These are phyloP conservation scores for Mycena epipterygia DNA, from an alignment of 768 basidiomycete genomes.

Conservation along the genomic window DNA sequence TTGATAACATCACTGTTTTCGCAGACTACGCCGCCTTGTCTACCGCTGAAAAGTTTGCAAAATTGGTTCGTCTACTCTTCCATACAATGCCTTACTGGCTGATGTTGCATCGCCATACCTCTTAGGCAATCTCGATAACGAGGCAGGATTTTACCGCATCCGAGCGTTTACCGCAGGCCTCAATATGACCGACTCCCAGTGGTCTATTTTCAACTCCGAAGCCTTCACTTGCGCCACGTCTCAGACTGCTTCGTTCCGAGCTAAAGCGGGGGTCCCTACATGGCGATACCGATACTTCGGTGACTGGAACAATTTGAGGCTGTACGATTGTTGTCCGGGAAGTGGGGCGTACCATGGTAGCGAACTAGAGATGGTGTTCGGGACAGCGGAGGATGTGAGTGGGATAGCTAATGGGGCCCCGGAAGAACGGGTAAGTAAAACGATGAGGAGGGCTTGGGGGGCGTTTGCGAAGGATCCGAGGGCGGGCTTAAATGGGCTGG, in stretches of 20 bases:
- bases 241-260: slow-evolving; percentile 12
- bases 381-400: slow-evolving; percentile 18
- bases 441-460: slow-evolving; percentile 16
- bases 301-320: slow-evolving; percentile 23
- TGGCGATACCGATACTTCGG: slow-evolving; percentile 29
- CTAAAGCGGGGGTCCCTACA: slow-evolving; percentile 12
- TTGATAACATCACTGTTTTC: slow-evolving; percentile 23
- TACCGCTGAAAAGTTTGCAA: slow-evolving; percentile 20
- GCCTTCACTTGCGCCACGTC: no score
- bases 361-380: slow-evolving; percentile 23
- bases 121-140: slow-evolving; percentile 18
- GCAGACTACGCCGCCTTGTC: slow-evolving; percentile 15
- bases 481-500: slow-evolving; percentile 4
- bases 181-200: not conserved
- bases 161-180: slow-evolving; percentile 6
- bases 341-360: slow-evolving; percentile 29
- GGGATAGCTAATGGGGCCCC: not conserved
- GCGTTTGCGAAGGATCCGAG: slow-evolving; percentile 26
- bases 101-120: slow-evolving; percentile 17
- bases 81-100: not conserved
- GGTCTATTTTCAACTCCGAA: no score
- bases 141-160: slow-evolving; percentile 23
- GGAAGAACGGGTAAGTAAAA: slow-evolving; percentile 16
- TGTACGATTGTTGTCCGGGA: slow-evolving; percentile 21
- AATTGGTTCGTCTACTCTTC: slow-evolving; percentile 12